phyloP scores from a whole-genome alignment of 306 rosid genomes.

The Prunus fruticosa region DNA sequence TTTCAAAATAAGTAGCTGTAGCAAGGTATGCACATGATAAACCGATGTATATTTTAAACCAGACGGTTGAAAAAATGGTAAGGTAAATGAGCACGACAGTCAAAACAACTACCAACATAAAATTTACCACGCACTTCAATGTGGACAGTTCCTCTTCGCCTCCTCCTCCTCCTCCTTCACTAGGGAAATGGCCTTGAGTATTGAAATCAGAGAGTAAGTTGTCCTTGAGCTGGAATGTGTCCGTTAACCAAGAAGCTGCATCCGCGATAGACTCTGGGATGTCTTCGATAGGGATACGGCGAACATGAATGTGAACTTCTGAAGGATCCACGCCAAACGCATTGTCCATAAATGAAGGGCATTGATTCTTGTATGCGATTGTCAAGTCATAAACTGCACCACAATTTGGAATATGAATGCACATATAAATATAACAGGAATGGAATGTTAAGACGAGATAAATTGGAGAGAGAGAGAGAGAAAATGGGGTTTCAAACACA shows the following conservation, averaged over 20 bases:
- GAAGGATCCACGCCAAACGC: constrained; percentile 89
- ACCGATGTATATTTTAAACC: constrained; percentile 70
- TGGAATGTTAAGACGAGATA: neutral
- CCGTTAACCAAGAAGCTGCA: constrained; percentile 68
- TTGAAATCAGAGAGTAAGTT: constrained; percentile 56
- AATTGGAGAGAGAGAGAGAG: too few species aligned
- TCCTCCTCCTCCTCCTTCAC: constrained; percentile 25
- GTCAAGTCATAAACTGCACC: constrained; percentile 82
- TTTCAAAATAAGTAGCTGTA: constrained; percentile 52
- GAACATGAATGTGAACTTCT: constrained; percentile 83
- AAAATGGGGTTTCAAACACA: too few species aligned
- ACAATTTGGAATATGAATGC: constrained; percentile 3
- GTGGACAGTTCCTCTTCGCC: constrained; percentile 54
- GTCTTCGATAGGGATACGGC: constrained; percentile 54
- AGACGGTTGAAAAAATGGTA: constrained; percentile 59
- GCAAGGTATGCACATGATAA: constrained; percentile 82
- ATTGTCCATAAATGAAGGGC: constrained; percentile 86
- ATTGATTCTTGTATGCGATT: constrained; percentile 73
- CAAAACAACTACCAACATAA: constrained; percentile 37
- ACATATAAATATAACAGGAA: constrained; percentile 4
- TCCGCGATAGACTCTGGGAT: constrained; percentile 60
- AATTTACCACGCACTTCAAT: constrained; percentile 49
- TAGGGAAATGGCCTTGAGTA: constrained; percentile 64
- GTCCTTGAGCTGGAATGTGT: constrained; percentile 54
- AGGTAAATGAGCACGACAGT: constrained; percentile 57